These are phyloP conservation scores for Ganoderma lingzhi DNA, from an alignment of 1,284 basidiomycete species.

Conservation along the genomic window DNA sequence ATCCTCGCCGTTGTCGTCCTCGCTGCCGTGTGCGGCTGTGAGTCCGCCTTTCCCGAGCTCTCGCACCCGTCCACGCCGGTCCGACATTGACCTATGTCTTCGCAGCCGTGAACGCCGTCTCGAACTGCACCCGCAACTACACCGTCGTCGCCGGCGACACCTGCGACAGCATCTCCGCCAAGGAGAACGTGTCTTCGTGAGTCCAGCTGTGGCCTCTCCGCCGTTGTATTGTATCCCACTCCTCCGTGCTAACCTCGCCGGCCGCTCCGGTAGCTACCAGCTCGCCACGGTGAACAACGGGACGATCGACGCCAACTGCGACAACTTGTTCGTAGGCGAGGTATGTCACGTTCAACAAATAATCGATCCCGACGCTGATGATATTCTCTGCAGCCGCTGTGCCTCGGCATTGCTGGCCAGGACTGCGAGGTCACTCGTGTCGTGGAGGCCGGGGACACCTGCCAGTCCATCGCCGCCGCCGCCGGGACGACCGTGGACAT, in stretches of 20 bases:
- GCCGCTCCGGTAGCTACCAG: conserved; percentile 64
- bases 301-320: conserved; percentile 58
- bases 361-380: background rate
- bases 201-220: conserved; percentile 17
- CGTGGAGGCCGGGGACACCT: conserved; percentile 49
- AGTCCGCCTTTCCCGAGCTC: background rate
- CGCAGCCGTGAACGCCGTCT: conserved; percentile 41
- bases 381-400: conserved; percentile 15
- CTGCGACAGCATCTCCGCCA: conserved; percentile 72
- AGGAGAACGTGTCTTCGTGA: conserved; percentile 69
- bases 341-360: conserved; percentile 13
- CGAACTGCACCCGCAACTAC: conserved; percentile 63
- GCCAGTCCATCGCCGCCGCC: conserved; percentile 46
- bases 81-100: background rate
- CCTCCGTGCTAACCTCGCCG: conserved; percentile 42
- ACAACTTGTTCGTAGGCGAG: conserved; percentile 58
- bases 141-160: conserved; percentile 63
- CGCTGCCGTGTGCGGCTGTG: conserved; percentile 13
- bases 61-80: no score
- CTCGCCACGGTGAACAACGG: conserved; percentile 63
- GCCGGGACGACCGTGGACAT: conserved; percentile 48
- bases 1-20: conserved; percentile 7
- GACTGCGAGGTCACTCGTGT: conserved; percentile 34
- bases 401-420: conserved; percentile 29
- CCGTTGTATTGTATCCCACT: conserved; percentile 1